Evolutionary conservation across 2,329 filamentous ascomycete genomes (phyloP).

Genomic region (Stemphylium lycopersici): DNA sequence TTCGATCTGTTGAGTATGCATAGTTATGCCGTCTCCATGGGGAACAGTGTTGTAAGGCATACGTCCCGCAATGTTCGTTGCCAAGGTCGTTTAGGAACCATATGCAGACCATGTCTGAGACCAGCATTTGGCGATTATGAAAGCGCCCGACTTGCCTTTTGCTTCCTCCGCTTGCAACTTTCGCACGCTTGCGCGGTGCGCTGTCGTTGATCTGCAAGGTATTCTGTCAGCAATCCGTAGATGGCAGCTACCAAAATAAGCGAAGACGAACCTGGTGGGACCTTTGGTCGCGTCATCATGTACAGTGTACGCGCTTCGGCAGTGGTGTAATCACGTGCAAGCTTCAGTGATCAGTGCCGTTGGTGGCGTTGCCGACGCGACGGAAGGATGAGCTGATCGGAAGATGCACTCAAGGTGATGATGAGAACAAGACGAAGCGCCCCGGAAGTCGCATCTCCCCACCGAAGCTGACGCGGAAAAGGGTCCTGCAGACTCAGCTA

Average conservation of each 20-base stretch:
- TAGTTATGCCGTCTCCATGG: not conserved
- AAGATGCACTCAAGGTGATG: constrained; percentile 29
- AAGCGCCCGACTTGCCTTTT: constrained; percentile 61
- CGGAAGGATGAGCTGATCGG: constrained; percentile 37
- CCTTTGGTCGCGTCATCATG: constrained; percentile 45
- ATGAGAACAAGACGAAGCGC: constrained; percentile 18
- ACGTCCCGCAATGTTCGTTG: not conserved
- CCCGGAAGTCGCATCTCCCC: constrained; percentile 17
- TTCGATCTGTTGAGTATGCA: not conserved
- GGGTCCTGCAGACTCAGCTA: constrained; percentile 7
- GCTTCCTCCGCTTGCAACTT: constrained; percentile 69
- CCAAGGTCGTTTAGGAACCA: not conserved
- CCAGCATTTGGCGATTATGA: constrained; percentile 2
- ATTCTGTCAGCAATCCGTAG: constrained; percentile 52
- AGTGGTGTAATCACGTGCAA: constrained; percentile 30
- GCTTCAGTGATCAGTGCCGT: constrained; percentile 14
- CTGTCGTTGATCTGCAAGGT: constrained; percentile 65
- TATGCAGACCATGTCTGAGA: not conserved
- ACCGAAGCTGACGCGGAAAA: not conserved
- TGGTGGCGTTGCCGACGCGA: constrained; percentile 30
- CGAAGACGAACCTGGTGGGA: constrained; percentile 38
- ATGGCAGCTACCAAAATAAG: constrained; percentile 6
- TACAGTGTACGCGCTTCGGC: constrained; percentile 13
- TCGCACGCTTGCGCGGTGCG: constrained; percentile 69
- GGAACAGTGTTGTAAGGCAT: not conserved